These are phyloP conservation scores for Vitis riparia DNA, from an alignment of 164 flowering plant genomes.

Conservation along the genomic window DNA sequence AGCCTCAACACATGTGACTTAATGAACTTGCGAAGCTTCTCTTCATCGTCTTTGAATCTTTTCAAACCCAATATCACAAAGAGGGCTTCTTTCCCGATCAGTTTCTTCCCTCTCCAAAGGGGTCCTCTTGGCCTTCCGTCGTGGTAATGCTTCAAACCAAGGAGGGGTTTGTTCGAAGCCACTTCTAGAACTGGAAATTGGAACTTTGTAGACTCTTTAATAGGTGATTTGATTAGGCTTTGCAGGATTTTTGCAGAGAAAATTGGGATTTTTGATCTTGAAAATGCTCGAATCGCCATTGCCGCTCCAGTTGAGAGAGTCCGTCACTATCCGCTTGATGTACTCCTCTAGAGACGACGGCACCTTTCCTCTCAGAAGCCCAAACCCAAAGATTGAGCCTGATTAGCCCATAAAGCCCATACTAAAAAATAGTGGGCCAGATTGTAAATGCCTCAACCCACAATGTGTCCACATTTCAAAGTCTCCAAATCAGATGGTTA, in stretches of 20 bases:
- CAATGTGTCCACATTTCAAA: too few relatives aligned
- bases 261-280: conserved; percentile 25
- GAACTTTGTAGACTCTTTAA: conserved; percentile 1
- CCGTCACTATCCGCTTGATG: too few relatives aligned
- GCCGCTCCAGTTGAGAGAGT: conserved; percentile 7
- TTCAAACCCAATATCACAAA: conserved; percentile 72
- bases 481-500: too few relatives aligned
- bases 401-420: too few relatives aligned
- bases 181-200: neutral
- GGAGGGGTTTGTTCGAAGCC: neutral
- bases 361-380: too few relatives aligned
- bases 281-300: conserved; percentile 43
- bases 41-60: conserved; percentile 76
- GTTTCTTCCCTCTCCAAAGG: conserved; percentile 86
- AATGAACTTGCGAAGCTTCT: conserved; percentile 69
- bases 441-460: too few relatives aligned
- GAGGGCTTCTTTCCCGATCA: conserved; percentile 86
- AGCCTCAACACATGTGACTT: conserved; percentile 72
- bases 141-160: conserved; percentile 39
- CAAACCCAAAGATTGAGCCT: too few relatives aligned
- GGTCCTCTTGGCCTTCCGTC: conserved; percentile 97
- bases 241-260: conserved; percentile 24
- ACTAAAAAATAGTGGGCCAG: too few relatives aligned
- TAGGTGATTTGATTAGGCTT: conserved; percentile 10
- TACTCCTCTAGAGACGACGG: too few relatives aligned